Base-by-base conservation (phyloP, 2,329 filamentous ascomycete genomes). In the Paraconiothyrium brasiliense region DNA sequence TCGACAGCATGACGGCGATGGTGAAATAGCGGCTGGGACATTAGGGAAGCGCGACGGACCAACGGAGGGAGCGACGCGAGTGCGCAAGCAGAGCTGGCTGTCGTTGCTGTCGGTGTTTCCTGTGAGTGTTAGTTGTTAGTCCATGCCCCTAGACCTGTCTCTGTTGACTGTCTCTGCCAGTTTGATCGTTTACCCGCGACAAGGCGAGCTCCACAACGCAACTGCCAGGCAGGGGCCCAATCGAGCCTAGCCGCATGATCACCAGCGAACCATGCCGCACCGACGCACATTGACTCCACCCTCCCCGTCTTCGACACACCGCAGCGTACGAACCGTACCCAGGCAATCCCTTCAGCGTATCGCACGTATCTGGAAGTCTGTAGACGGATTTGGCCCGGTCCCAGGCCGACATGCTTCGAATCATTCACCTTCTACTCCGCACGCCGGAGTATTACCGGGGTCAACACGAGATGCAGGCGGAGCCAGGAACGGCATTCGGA, bases 1-100 rank as follows among this genome's bases (percentile, higher is more conserved):
- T 74, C 27, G 71, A 67, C 46, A 77, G 64, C 59, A 64, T 77
- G 68, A 41, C 61, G 68, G 61, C 64, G 64, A 50, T 32, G 59
- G 47, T 61, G 65, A 68, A 72, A 63, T 57, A 65, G 63, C 56
- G 50, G 60, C 57, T 54, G 63, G 64, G 47, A 67, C 66, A 69
- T 69, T 62, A 47, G 43, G 54, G 16, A 47, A 14, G 54, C 43
- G 54, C 54, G 32, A 56, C n/a, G 54, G 24, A 66, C 59, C 55
- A 66, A 48, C 51, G 60, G 62, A 60, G 67, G 58, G 58, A 34
- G 57, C 58, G 55, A 60, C 13, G 55, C 48, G 57, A 41, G 39
- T 54, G 51, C 57, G 51, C 48, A 14, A 39, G 8, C 32, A 13
- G 14, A 44, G 11, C 47, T 34, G 39, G 44, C 30, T 54, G 57